phyloP scores from a whole-genome alignment of 2,329 filamentous ascomycete species.

The Colletotrichum echinochloae region DNA sequence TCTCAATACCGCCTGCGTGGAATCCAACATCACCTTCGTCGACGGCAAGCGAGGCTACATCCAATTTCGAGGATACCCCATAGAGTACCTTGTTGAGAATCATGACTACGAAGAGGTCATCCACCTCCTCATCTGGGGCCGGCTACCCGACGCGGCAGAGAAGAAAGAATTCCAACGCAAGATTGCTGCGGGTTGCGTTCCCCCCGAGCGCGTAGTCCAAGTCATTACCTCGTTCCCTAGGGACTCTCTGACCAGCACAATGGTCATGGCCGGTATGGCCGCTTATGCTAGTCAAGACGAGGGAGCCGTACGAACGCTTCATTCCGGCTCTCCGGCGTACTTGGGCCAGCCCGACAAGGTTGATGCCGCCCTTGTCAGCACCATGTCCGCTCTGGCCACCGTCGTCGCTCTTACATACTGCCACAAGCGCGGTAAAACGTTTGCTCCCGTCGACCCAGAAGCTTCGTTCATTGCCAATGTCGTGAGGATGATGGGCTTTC shows the following conservation, averaged over 20 bases:
- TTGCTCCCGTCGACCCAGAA: slow-evolving; percentile 49
- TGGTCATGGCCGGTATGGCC: slow-evolving; percentile 52
- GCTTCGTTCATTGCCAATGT: slow-evolving; percentile 57
- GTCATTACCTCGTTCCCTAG: slow-evolving; percentile 40
- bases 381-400: slow-evolving; percentile 14
- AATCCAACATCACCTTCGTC: slow-evolving; percentile 46
- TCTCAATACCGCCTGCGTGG: slow-evolving; percentile 21
- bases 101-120: slow-evolving; percentile 45
- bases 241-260: slow-evolving; percentile 51
- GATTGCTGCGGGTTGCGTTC: slow-evolving; percentile 11
- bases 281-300: slow-evolving; percentile 49
- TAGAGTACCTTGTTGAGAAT: slow-evolving; percentile 43
- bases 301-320: slow-evolving; percentile 44
- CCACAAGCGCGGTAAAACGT: slow-evolving; percentile 51
- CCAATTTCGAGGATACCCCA: slow-evolving; percentile 50
- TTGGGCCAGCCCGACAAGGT: slow-evolving; percentile 8
- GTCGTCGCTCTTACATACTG: slow-evolving; percentile 47
- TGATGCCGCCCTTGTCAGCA: slow-evolving; percentile 11
- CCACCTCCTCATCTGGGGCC: slow-evolving; percentile 55
- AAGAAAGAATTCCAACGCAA: slow-evolving; percentile 41
- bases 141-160: slow-evolving; percentile 49
- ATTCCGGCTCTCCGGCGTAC: slow-evolving; percentile 3
- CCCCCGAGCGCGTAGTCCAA: slow-evolving; percentile 8
- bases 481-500: slow-evolving; percentile 45
- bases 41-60: slow-evolving; percentile 51